These are phyloP conservation scores for Leptographium radiaticola DNA, from an alignment of 2,329 filamentous ascomycete species.

Conservation along the genomic window DNA sequence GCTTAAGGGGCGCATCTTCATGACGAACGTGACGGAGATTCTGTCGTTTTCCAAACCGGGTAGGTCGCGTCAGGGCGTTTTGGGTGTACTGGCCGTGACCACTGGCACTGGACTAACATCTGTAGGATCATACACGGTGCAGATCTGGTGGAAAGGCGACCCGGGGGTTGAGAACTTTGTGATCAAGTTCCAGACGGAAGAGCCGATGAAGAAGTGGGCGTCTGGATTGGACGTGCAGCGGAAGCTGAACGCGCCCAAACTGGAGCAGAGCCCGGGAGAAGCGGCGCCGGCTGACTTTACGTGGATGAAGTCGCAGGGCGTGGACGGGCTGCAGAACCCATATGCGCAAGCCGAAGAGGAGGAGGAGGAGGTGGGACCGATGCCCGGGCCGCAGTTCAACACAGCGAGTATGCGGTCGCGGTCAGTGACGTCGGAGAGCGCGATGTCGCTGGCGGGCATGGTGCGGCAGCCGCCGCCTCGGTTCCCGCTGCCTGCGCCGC, in stretches of 20 bases:
- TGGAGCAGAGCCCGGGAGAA: slow-evolving; percentile 35
- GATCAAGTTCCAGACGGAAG: slow-evolving; percentile 85
- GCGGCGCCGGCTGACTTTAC: slow-evolving; percentile 58
- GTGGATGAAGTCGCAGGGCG: slow-evolving; percentile 54
- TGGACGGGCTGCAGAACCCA: slow-evolving; percentile 59
- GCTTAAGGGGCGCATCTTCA: slow-evolving; percentile 94
- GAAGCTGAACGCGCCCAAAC: slow-evolving; percentile 41
- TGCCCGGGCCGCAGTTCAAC: neutral
- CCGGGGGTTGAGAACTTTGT: slow-evolving; percentile 92
- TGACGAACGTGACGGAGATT: slow-evolving; percentile 97
- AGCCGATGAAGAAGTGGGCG: slow-evolving; percentile 88
- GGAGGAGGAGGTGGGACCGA: slow-evolving; percentile 30
- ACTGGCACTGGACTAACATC: slow-evolving; percentile 15
- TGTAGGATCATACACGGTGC: slow-evolving; percentile 79
- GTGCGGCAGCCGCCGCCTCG: slow-evolving; percentile 52
- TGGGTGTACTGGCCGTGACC: neutral
- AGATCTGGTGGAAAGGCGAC: slow-evolving; percentile 98
- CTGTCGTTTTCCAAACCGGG: slow-evolving; percentile 76
- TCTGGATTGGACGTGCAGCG: slow-evolving; percentile 65
- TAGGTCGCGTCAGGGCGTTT: slow-evolving; percentile 28
- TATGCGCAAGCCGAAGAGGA: slow-evolving; percentile 56
- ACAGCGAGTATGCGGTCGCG: slow-evolving; percentile 44
- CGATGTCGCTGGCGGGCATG: slow-evolving; percentile 42
- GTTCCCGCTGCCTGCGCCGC: slow-evolving; percentile 52
- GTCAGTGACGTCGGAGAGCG: slow-evolving; percentile 62